Evolutionary conservation across 2,329 filamentous ascomycete species (phyloP).

Genomic region (Rhytidhysteron rufulum): DNA sequence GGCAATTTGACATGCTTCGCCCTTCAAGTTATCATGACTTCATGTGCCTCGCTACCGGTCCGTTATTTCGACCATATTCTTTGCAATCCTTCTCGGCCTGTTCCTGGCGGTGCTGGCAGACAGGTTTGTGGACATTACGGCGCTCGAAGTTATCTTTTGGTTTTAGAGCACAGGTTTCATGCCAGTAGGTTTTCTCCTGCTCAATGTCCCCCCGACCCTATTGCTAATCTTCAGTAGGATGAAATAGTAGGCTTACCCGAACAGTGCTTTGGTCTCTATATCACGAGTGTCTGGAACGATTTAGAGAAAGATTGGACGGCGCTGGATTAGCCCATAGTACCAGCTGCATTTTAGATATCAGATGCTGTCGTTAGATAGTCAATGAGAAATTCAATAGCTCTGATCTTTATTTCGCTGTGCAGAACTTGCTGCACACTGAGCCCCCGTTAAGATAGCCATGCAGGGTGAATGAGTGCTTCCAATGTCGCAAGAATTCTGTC

Average conservation of each 20-base stretch:
- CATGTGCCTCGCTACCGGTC: conserved; percentile 90
- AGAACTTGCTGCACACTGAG: too few relatives aligned
- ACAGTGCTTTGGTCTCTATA: conserved; percentile 91
- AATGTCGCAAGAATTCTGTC: too few relatives aligned
- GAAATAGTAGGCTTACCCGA: conserved; percentile 96
- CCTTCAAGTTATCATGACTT: conserved; percentile 86
- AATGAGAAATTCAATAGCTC: too few relatives aligned
- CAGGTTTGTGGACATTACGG: conserved; percentile 75
- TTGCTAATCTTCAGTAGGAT: conserved; percentile 43
- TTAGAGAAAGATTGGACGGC: too few relatives aligned
- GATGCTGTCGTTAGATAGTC: too few relatives aligned
- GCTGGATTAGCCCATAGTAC: too few relatives aligned
- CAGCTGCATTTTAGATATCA: too few relatives aligned
- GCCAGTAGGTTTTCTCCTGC: conserved; percentile 45
- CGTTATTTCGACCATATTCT: conserved; percentile 81
- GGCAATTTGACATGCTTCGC: conserved; percentile 64
- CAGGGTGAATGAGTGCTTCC: too few relatives aligned
- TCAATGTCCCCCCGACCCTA: not conserved
- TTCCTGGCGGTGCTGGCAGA: conserved; percentile 78
- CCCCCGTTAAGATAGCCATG: too few relatives aligned
- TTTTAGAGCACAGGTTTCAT: conserved; percentile 97
- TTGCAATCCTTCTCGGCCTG: conserved; percentile 77
- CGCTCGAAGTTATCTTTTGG: conserved; percentile 87
- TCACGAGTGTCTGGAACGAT: conserved; percentile 97
- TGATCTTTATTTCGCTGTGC: too few relatives aligned